Percentiles rank a stretch among this genome's conserved stretches.
These are phyloP conservation scores for Lachancea quebecensis DNA, from an alignment of 805 yeast species.

Conservation along the genomic window DNA sequence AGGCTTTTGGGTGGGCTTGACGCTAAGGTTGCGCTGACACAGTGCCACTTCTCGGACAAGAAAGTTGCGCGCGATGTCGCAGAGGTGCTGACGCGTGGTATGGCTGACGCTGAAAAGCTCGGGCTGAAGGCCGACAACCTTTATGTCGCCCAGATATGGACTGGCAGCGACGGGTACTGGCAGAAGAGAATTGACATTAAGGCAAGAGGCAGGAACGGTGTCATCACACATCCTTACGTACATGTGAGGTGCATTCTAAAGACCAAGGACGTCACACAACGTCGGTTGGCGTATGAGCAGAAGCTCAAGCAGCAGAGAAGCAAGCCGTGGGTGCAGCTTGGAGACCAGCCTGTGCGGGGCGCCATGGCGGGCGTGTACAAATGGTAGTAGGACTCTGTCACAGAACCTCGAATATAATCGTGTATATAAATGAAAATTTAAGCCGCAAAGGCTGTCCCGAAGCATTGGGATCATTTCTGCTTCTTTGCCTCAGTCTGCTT, in stretches of 20 bases:
- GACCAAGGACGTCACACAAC: constrained; percentile 50
- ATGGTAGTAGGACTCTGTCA: constrained; percentile 35
- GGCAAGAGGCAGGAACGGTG: constrained; percentile 87
- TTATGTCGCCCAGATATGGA: constrained; percentile 79
- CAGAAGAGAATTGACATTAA: constrained; percentile 66
- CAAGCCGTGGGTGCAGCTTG: constrained; percentile 47
- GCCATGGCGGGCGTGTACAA: constrained; percentile 45
- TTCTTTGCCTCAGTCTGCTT: constrained; percentile 10
- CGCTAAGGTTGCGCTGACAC: constrained; percentile 77
- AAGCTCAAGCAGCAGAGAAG: constrained; percentile 39
- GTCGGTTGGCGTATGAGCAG: constrained; percentile 55
- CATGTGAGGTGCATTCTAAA: constrained; percentile 76
- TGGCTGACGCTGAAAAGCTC: constrained; percentile 57
- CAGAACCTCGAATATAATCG: neutral
- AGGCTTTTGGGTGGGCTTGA: constrained; percentile 68
- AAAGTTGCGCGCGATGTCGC: constrained; percentile 74
- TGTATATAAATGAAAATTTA: constrained; percentile 7
- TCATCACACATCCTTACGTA: constrained; percentile 65
- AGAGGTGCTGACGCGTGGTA: constrained; percentile 63
- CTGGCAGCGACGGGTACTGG: constrained; percentile 81
- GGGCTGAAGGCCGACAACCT: constrained; percentile 54
- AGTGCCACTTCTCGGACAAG: constrained; percentile 81
- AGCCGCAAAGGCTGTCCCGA: neutral
- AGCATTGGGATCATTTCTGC: constrained; percentile 3
- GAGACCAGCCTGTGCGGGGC: constrained; percentile 43